These are phyloP conservation scores for Blastobotrys niveus DNA, from an alignment of 1,139 yeast genomes.

Conservation along the genomic window DNA sequence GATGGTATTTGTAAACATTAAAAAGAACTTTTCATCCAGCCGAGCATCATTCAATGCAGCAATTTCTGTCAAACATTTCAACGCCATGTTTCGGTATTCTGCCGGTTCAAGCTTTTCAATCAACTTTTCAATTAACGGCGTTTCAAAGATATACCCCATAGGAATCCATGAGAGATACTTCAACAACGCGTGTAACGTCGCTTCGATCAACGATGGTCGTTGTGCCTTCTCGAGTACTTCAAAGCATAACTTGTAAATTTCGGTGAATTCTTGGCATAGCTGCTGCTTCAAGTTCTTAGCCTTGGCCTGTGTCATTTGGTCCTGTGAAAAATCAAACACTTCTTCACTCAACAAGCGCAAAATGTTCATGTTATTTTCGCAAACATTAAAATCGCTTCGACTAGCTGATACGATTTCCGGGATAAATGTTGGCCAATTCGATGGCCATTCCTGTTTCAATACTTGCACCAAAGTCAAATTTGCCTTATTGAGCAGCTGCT, in stretches of 20 bases:
- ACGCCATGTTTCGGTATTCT: conserved; percentile 75
- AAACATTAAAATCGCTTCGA: conserved; percentile 80
- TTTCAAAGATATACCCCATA: conserved; percentile 78
- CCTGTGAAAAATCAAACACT: conserved; percentile 89
- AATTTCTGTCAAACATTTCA: conserved; percentile 90
- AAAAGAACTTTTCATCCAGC: conserved; percentile 63
- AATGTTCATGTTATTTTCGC: conserved; percentile 95
- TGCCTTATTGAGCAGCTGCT: conserved; percentile 84
- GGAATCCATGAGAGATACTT: conserved; percentile 96
- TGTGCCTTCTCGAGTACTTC: conserved; percentile 83
- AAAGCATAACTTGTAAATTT: conserved; percentile 85
- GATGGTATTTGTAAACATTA: conserved; percentile 69
- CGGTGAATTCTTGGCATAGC: conserved; percentile 87
- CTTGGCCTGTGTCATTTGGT: conserved; percentile 94
- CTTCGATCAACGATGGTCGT: conserved; percentile 72
- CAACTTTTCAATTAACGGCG: conserved; percentile 66
- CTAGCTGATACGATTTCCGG: conserved; percentile 88
- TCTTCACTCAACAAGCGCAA: conserved; percentile 87
- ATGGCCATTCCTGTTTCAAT: conserved; percentile 98
- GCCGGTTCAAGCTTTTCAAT: conserved; percentile 68
- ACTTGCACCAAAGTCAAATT: conserved; percentile 91
- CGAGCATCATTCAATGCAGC: conserved; percentile 57
- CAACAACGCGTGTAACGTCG: conserved; percentile 77
- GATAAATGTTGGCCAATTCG: conserved; percentile 94
- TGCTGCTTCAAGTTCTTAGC: conserved; percentile 74